A percentile compares a stretch with the other conserved stretches of the same genome.
phyloP scores from a whole-genome alignment of 495 filamentous ascomycete genomes.

The Aspergillus diversus region DNA sequence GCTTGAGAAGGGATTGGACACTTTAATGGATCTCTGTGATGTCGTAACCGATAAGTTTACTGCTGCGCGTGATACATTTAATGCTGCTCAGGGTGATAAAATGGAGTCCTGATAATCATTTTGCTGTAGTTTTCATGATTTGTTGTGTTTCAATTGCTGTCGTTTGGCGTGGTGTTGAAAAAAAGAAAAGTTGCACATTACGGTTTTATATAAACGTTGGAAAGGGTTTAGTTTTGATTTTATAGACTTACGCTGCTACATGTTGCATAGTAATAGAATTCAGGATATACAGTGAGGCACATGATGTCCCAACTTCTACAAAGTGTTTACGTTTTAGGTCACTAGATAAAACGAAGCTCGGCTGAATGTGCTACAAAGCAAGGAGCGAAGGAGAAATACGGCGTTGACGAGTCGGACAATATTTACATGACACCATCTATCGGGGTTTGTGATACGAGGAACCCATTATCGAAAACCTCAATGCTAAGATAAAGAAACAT shows the following conservation, averaged over 20 bases:
- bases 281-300: too few species aligned
- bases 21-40: slow-evolving; percentile 88
- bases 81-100: slow-evolving; percentile 41
- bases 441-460: slow-evolving; percentile 25
- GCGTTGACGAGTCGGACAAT: slow-evolving; percentile 44
- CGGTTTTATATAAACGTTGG: slow-evolving; percentile 13
- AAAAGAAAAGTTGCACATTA: too few species aligned
- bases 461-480: slow-evolving; percentile 28
- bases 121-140: slow-evolving; percentile 5
- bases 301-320: too few species aligned
- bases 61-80: slow-evolving; percentile 64
- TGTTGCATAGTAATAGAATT: too few species aligned
- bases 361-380: not conserved
- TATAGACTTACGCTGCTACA: too few species aligned
- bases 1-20: slow-evolving; percentile 84
- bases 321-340: too few species aligned
- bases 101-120: slow-evolving; percentile 37
- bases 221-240: too few species aligned
- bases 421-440: slow-evolving; percentile 49
- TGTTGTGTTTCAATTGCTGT: not conserved
- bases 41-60: slow-evolving; percentile 87
- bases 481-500: slow-evolving; percentile 30
- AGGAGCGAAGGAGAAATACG: slow-evolving; percentile 11
- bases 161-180: too few species aligned
- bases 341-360: too few species aligned